These are phyloP conservation scores for Panus rudis DNA, from an alignment of 768 basidiomycete species.

Conservation along the genomic window DNA sequence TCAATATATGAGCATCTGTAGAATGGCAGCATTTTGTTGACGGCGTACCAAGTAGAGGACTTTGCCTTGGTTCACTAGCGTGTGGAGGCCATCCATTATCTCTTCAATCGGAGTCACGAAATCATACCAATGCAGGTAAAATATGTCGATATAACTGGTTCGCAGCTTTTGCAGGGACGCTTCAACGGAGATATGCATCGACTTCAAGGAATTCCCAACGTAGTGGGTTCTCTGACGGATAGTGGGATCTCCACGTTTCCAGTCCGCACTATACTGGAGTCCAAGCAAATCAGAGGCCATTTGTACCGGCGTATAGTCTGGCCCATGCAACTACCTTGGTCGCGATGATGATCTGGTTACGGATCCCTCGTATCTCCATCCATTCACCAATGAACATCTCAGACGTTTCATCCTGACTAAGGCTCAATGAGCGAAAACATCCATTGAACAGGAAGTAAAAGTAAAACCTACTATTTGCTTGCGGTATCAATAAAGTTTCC, in stretches of 20 bases:
- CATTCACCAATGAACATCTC: too few species aligned
- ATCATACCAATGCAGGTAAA: slow-evolving; percentile 38
- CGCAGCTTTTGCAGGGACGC: slow-evolving; percentile 34
- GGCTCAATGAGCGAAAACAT: too few species aligned
- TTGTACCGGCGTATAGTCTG: too few species aligned
- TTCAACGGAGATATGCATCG: slow-evolving; percentile 23
- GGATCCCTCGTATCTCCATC: too few species aligned
- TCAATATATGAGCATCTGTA: too few species aligned
- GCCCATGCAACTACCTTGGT: too few species aligned
- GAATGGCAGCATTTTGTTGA: too few species aligned
- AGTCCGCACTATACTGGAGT: slow-evolving; percentile 10
- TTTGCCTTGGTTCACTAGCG: slow-evolving; percentile 30
- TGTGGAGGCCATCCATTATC: slow-evolving; percentile 31
- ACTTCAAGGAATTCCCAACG: slow-evolving; percentile 29
- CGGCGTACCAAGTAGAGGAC: slow-evolving; percentile 22
- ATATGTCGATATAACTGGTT: slow-evolving; percentile 37
- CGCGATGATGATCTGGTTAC: too few species aligned
- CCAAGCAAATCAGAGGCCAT: too few species aligned
- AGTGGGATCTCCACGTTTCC: background rate
- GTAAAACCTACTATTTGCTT: slow-evolving; percentile 35
- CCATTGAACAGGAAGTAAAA: too few species aligned
- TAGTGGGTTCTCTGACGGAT: slow-evolving; percentile 25
- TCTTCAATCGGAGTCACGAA: slow-evolving; percentile 31
- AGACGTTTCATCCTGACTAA: too few species aligned
- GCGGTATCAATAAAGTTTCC: slow-evolving; percentile 43